Base-by-base conservation (phyloP, 139 green algal genomes). In the Zygnema circumcarinatum region DNA sequence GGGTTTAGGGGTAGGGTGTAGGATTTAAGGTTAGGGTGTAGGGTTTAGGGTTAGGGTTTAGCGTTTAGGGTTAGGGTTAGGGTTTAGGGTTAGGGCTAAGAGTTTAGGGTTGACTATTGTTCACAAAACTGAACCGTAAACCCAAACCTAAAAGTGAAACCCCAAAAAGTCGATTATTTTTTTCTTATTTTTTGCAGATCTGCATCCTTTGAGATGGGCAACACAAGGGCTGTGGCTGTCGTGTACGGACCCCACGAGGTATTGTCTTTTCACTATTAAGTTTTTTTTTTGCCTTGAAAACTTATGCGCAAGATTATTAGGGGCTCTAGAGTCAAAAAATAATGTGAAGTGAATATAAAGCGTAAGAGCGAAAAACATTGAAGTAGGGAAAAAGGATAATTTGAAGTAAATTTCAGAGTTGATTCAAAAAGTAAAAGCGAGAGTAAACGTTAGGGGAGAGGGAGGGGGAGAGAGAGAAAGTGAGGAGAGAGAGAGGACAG, bases 221-320 rank as follows among this genome's bases (percentile, higher is more conserved):
- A 98, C 90, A 99, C 96, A 35, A 88, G 81, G 16, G 95, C 98
- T 29, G 69, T 99, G n/a, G 96, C 96, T 11, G 94, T 95, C 2
- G 96, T 99, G 79, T 98, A 96, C 91, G 96, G 96, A 0, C 96
- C 96, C 1, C 93, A 93, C 29, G 95, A 97, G 36, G 83, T 91
- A 33, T 42, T 67, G 11, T 3, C 69, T 41, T 20, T 20, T 78
- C 36, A n/a, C 16, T 20, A 41, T 52, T 22, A 78, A 39, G 35
- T 41, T 78, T 41, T 7, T 3, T n/a, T 41, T 78, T 78, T 78
- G 11, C 69, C 16, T 41, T 7, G 7, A 78, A 7, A 16, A 22
- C 16, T 41, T 20, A 41, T 78, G 69, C 29, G 54, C 25, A n/a
- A n/a, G n/a, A n/a, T n/a, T n/a, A n/a, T n/a, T n/a, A n/a, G n/a